These are phyloP conservation scores for Byssothecium circinans DNA, from an alignment of 2,329 filamentous ascomycete species.

Conservation along the genomic window DNA sequence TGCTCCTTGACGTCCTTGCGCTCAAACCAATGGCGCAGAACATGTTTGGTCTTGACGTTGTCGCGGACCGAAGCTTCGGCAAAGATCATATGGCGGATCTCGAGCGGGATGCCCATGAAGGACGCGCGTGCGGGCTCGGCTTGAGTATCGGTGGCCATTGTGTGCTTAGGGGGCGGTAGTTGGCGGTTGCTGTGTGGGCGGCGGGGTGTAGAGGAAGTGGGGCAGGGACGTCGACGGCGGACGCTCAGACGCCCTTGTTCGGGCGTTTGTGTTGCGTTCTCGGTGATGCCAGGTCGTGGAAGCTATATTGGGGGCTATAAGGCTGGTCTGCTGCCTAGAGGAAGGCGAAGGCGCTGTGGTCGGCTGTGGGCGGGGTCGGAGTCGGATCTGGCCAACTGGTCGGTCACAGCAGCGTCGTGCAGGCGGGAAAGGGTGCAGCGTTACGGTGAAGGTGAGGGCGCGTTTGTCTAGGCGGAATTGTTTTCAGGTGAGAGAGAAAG, in stretches of 20 bases:
- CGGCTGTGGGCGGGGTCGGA: background rate
- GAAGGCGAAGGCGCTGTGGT: slow-evolving; percentile 14
- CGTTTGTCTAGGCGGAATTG: too few relatives aligned
- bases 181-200: background rate
- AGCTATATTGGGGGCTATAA: background rate
- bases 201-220: background rate
- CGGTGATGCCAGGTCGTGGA: background rate
- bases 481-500: too few relatives aligned
- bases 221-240: too few relatives aligned
- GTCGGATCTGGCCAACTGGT: too few relatives aligned
- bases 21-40: slow-evolving; percentile 41
- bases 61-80: slow-evolving; percentile 18
- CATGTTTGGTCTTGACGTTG: slow-evolving; percentile 22
- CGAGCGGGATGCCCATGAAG: slow-evolving; percentile 32
- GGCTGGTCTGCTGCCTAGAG: slow-evolving; percentile 21
- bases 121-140: slow-evolving; percentile 2
- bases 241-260: too few relatives aligned
- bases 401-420: too few relatives aligned
- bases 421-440: too few relatives aligned
- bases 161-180: background rate
- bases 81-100: slow-evolving; percentile 38
- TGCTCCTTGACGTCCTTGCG: slow-evolving; percentile 30
- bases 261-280: too few relatives aligned
- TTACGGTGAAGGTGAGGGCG: too few relatives aligned
- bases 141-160: slow-evolving; percentile 6